phyloP scores from a whole-genome alignment of 495 filamentous ascomycete species.

The Penicillium malachiteum region DNA sequence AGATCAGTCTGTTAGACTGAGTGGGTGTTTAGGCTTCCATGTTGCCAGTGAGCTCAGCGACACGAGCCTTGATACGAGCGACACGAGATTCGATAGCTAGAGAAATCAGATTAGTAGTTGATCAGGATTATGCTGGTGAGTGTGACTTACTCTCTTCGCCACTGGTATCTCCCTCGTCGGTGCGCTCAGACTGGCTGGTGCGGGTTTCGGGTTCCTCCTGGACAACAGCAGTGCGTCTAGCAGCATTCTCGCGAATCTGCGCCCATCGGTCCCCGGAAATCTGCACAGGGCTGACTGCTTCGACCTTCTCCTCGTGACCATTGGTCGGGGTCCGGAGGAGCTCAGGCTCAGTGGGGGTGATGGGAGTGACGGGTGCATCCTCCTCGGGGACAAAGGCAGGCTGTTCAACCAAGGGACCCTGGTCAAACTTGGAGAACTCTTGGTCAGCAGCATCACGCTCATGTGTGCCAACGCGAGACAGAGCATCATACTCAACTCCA shows the following conservation, averaged over 20 bases:
- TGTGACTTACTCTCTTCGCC: conserved; percentile 87
- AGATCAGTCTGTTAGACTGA: neutral
- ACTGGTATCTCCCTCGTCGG: conserved; percentile 82
- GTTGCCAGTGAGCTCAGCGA: conserved; percentile 88
- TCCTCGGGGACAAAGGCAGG: conserved; percentile 80
- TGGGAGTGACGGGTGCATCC: conserved; percentile 30
- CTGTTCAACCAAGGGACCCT: conserved; percentile 83
- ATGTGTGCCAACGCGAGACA: conserved; percentile 61
- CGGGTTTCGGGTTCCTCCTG: conserved; percentile 50
- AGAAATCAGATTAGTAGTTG: conserved; percentile 19
- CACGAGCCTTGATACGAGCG: conserved; percentile 94
- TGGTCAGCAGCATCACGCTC: conserved; percentile 66
- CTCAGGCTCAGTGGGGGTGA: conserved; percentile 6
- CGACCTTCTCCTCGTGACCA: conserved; percentile 24
- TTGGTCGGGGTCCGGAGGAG: conserved; percentile 24
- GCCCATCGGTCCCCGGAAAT: conserved; percentile 66
- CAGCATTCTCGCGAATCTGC: conserved; percentile 91
- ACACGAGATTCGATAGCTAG: conserved; percentile 92
- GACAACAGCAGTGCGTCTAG: conserved; percentile 65
- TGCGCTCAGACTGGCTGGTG: conserved; percentile 50
- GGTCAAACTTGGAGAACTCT: conserved; percentile 82
- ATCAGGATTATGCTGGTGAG: neutral
- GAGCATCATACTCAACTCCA: conserved; percentile 48
- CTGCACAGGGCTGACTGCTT: conserved; percentile 21
- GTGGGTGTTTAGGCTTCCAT: conserved; percentile 53